These are phyloP conservation scores for Penicillium vulpinum DNA, from an alignment of 2,329 filamentous ascomycete species.

Conservation along the genomic window DNA sequence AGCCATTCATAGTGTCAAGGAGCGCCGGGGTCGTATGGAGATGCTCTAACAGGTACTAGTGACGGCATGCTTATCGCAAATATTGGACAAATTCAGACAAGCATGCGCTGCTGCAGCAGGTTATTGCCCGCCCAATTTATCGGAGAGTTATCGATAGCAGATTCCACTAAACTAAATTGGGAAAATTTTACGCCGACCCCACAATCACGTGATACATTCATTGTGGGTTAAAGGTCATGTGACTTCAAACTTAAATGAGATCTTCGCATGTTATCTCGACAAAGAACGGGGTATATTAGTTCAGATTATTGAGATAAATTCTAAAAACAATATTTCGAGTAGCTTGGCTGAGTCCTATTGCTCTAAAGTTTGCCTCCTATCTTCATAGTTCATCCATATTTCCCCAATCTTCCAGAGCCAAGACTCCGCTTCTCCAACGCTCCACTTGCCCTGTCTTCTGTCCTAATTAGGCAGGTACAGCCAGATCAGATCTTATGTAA, in stretches of 20 bases:
- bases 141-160: conserved; percentile 23
- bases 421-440: neutral
- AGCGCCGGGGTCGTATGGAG: neutral
- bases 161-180: conserved; percentile 23
- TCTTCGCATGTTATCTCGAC: neutral
- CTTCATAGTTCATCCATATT: neutral
- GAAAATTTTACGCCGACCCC: conserved; percentile 17
- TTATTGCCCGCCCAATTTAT: conserved; percentile 5
- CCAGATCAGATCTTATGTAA: conserved; percentile 19
- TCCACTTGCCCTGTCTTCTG: conserved; percentile 7
- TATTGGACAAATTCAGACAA: conserved; percentile 6
- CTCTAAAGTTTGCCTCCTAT: neutral
- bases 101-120: neutral
- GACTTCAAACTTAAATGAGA: neutral
- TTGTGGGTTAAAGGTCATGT: conserved; percentile 1
- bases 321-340: too few relatives aligned
- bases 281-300: too few relatives aligned
- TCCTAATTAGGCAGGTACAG: conserved; percentile 33
- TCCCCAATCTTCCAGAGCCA: neutral
- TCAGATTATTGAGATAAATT: neutral
- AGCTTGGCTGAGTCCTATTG: too few relatives aligned
- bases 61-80: conserved; percentile 8
- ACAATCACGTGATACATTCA: conserved; percentile 19
- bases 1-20: conserved; percentile 12
- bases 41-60: conserved; percentile 1